Evolutionary conservation across 139 green algal genomes (phyloP).

Genomic region (Coelastrella sp.): DNA sequence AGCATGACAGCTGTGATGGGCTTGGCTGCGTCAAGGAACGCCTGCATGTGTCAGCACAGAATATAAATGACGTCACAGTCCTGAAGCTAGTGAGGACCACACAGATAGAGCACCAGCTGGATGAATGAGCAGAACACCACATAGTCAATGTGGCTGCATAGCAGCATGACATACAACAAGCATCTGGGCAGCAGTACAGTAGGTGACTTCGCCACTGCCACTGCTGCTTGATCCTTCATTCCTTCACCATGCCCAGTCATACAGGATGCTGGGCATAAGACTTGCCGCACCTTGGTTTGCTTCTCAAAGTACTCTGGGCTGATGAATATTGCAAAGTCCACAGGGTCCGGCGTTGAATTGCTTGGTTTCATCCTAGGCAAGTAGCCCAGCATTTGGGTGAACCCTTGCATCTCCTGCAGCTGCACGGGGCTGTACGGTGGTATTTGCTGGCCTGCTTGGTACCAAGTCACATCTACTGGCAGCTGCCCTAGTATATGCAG

Average conservation of each 20-base stretch:
- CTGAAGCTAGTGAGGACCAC: no score
- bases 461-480: slow-evolving; percentile 60
- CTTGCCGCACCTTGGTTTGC: slow-evolving; percentile 32
- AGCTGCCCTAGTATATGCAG: slow-evolving; percentile 68
- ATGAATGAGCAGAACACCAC: no score
- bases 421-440: slow-evolving; percentile 3
- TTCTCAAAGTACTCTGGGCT: slow-evolving; percentile 50
- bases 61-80: no score
- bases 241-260: no score
- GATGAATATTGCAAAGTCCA: slow-evolving; percentile 48
- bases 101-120: no score
- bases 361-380: slow-evolving; percentile 30
- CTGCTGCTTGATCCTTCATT: no score
- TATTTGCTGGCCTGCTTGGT: slow-evolving; percentile 37
- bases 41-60: background rate
- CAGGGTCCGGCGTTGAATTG: background rate
- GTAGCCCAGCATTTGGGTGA: slow-evolving; percentile 46
- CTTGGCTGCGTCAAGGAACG: slow-evolving; percentile 40
- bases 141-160: no score
- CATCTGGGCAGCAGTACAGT: no score
- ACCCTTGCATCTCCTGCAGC: slow-evolving; percentile 33
- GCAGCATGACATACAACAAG: no score
- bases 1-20: slow-evolving; percentile 47
- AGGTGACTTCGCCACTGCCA: no score
- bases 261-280: no score